phyloP scores from a whole-genome alignment of 805 yeast species.

The Candida insectalens region DNA sequence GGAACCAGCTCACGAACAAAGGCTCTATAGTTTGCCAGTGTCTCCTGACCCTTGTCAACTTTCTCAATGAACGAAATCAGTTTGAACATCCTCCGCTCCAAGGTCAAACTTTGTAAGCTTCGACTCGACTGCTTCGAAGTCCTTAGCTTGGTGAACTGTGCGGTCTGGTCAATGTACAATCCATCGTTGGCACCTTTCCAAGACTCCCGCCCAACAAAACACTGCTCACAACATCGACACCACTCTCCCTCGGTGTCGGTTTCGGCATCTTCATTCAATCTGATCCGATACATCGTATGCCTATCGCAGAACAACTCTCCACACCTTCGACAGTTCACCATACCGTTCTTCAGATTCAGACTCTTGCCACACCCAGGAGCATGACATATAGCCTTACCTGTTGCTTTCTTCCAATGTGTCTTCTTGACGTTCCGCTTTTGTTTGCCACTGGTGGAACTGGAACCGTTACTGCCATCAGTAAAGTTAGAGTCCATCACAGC shows the following conservation, averaged over 20 bases:
- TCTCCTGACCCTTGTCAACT: conserved; percentile 7
- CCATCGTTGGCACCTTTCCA: conserved; percentile 34
- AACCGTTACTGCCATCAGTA: not conserved
- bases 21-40: conserved; percentile 13
- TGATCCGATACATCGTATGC: conserved; percentile 49
- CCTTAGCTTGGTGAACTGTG: conserved; percentile 27
- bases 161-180: conserved; percentile 7
- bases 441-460: not conserved
- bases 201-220: conserved; percentile 50
- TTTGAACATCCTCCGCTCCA: conserved; percentile 33
- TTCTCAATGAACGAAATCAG: conserved; percentile 46
- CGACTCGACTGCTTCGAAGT: conserved; percentile 29
- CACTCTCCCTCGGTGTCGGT: conserved; percentile 51
- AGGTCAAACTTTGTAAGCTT: conserved; percentile 27
- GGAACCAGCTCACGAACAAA: conserved; percentile 40
- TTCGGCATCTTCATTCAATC: conserved; percentile 36
- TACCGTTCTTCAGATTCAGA: conserved; percentile 43
- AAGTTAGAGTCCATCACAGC: conserved; percentile 1
- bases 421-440: conserved; percentile 21
- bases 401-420: conserved; percentile 49
- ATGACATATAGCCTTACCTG: conserved; percentile 33
- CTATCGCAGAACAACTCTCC: conserved; percentile 59
- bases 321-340: conserved; percentile 67
- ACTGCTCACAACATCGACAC: conserved; percentile 58
- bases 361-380: conserved; percentile 29